A percentile compares a stretch with the other conserved stretches of the same genome.
phyloP scores from a whole-genome alignment of 768 basidiomycete species.

The Gymnopilus junonius region DNA sequence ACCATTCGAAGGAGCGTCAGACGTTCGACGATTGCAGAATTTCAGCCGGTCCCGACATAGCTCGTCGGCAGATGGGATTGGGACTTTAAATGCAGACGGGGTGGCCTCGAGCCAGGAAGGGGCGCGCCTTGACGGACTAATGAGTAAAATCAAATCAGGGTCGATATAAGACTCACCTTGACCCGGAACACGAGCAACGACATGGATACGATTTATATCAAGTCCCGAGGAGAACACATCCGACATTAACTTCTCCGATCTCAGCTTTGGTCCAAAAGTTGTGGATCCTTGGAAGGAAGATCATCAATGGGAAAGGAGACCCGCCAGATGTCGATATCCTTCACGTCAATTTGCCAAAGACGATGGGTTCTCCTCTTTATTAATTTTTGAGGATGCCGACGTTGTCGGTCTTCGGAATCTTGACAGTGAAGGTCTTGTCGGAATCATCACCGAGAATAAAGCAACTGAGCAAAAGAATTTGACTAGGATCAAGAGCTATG shows the following conservation, averaged over 20 bases:
- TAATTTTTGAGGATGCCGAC: constrained; percentile 14
- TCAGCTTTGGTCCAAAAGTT: not conserved
- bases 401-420: constrained; percentile 17
- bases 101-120: constrained; percentile 3
- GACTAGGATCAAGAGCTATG: too few species aligned
- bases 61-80: constrained; percentile 5
- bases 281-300: not conserved
- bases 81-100: constrained; percentile 18
- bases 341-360: not conserved
- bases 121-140: constrained; percentile 11
- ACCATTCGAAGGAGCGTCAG: constrained; percentile 10
- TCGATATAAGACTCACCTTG: constrained; percentile 8
- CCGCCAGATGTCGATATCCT: constrained; percentile 18
- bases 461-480: constrained; percentile 11
- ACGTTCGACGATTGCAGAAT: constrained; percentile 6
- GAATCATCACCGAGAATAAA: constrained; percentile 14
- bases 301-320: constrained; percentile 17
- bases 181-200: constrained; percentile 1
- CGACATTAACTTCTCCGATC: not conserved
- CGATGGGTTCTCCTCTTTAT: constrained; percentile 21
- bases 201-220: constrained; percentile 10
- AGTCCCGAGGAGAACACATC: not conserved
- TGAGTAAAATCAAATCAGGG: constrained; percentile 5
- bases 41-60: constrained; percentile 1
- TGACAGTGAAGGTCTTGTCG: constrained; percentile 16